Evolutionary conservation across 2,329 filamentous ascomycete genomes (phyloP).

Genomic region (Zymoseptoria passerinii): DNA sequence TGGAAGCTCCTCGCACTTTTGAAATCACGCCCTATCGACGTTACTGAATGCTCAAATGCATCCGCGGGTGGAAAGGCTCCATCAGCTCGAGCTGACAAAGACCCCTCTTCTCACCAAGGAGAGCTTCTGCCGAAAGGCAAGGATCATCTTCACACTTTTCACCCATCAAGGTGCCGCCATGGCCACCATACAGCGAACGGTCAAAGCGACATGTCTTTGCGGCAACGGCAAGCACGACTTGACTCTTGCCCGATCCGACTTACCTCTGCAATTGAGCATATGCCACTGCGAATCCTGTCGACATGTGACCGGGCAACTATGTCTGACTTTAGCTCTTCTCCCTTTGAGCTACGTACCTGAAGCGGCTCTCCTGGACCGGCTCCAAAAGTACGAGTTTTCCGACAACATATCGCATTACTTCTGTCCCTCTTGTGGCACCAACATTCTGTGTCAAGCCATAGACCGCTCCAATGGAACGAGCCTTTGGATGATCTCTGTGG

Average conservation of each 20-base stretch:
- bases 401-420: constrained; percentile 37
- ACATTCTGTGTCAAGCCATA: constrained; percentile 20
- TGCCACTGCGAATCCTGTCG: constrained; percentile 48
- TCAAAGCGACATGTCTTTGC: constrained; percentile 30
- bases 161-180: neutral
- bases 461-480: constrained; percentile 10
- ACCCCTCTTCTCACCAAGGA: neutral
- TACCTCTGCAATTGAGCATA: constrained; percentile 33
- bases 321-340: constrained; percentile 34
- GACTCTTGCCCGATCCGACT: constrained; percentile 24
- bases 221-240: constrained; percentile 26
- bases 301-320: constrained; percentile 40
- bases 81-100: neutral
- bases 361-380: constrained; percentile 22
- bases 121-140: neutral
- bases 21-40: neutral
- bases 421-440: constrained; percentile 43
- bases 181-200: neutral
- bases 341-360: constrained; percentile 26
- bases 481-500: constrained; percentile 22
- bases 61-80: neutral
- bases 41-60: neutral
- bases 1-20: neutral
- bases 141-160: neutral
- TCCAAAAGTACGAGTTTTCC: constrained; percentile 40